Conservation (phyloP, 305 asterid species). For the Fraxinus floribunda region DNA sequence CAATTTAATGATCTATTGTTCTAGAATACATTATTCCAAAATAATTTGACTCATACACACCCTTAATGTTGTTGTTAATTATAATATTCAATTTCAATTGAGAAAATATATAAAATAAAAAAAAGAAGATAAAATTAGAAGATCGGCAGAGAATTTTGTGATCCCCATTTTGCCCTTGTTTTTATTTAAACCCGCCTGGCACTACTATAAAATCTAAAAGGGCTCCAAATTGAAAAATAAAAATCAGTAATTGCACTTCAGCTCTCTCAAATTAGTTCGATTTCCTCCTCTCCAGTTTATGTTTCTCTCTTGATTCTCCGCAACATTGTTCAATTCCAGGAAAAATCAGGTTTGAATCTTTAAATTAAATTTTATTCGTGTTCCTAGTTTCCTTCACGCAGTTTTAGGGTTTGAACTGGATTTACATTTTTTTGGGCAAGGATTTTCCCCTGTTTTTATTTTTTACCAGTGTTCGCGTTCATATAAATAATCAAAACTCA, state of each 20-base stretch:
- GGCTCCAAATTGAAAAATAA: constrained; percentile 19
- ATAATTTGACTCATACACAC: too few relatives aligned
- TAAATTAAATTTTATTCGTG: not conserved
- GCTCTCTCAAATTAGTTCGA: constrained; percentile 29
- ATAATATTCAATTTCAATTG: not conserved
- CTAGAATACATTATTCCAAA: too few relatives aligned
- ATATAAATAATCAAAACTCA: not conserved
- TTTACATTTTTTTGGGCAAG: constrained; percentile 3
- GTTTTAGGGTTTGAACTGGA: constrained; percentile 38
- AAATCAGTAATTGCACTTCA: constrained; percentile 16
- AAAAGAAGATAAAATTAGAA: not conserved
- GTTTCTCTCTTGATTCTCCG: constrained; percentile 10
- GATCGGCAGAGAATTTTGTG: not conserved
- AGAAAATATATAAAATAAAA: not conserved
- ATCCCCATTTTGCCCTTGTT: not conserved
- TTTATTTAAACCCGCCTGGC: not conserved
- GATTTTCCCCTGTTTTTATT: constrained; percentile 12
- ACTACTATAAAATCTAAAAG: not conserved
- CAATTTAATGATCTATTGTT: too few relatives aligned
- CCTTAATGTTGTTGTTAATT: not conserved
- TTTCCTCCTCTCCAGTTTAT: not conserved
- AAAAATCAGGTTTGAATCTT: constrained; percentile 10
- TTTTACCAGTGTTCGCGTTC: not conserved
- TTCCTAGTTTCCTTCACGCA: not conserved
- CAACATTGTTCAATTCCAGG: constrained; percentile 9